A percentile compares a stretch with the other conserved stretches of the same genome.
phyloP scores from a whole-genome alignment of 495 filamentous ascomycete genomes.

The Penicillium antarcticum region DNA sequence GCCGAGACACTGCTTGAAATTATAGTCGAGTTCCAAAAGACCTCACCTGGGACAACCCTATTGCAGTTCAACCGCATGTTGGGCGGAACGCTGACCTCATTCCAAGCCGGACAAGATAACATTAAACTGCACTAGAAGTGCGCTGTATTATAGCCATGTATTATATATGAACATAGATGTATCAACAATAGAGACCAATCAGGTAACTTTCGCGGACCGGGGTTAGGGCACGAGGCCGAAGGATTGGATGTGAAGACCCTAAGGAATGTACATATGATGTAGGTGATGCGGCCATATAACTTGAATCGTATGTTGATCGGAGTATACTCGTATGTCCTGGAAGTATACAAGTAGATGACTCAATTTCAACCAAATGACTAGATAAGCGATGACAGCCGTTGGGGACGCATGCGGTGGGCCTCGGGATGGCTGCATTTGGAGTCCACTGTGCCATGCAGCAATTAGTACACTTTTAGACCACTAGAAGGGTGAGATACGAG shows the following conservation, averaged over 20 bases:
- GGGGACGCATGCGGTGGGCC: conserved; percentile 11
- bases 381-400: conserved; percentile 3
- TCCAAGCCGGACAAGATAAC: conserved; percentile 12
- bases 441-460: neutral
- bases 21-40: conserved; percentile 27
- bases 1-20: conserved; percentile 29
- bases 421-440: neutral
- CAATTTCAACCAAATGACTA: too few relatives aligned
- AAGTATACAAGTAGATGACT: too few relatives aligned
- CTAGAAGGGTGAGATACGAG: too few relatives aligned
- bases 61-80: conserved; percentile 29
- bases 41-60: conserved; percentile 2
- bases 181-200: neutral
- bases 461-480: neutral
- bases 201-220: neutral
- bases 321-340: neutral
- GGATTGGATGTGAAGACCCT: conserved; percentile 6
- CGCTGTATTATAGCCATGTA: neutral
- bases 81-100: conserved; percentile 34
- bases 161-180: neutral
- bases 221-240: conserved; percentile 9
- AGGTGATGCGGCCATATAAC: too few relatives aligned
- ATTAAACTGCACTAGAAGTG: conserved; percentile 1
- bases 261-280: too few relatives aligned
- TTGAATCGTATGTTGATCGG: neutral